Conservation (phyloP, 257 asterid species). For the Datura wrightii region DNA sequence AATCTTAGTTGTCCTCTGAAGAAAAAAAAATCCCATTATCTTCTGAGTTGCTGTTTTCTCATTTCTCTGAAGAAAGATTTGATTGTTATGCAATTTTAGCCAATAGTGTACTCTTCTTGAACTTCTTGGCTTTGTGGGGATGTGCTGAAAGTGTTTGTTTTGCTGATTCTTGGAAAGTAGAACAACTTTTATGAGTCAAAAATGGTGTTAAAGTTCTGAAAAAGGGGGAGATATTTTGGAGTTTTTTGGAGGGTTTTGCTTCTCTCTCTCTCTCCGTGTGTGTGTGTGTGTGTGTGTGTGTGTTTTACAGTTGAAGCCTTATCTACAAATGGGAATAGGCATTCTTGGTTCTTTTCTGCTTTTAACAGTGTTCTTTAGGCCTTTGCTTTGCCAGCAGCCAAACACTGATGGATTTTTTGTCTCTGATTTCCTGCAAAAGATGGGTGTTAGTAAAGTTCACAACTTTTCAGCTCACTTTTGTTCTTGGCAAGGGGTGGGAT, state of each 20-base stretch:
- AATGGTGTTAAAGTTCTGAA: slow-evolving; percentile 34
- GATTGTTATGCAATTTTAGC: not conserved
- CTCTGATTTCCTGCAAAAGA: slow-evolving; percentile 57
- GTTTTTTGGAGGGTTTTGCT: slow-evolving; percentile 34
- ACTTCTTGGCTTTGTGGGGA: slow-evolving; percentile 26
- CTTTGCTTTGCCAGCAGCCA: slow-evolving; percentile 55
- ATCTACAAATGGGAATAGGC: slow-evolving; percentile 54
- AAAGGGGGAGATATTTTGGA: slow-evolving; percentile 7
- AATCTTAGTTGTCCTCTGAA: slow-evolving; percentile 34
- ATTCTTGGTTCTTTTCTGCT: slow-evolving; percentile 53
- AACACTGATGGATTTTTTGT: slow-evolving; percentile 73
- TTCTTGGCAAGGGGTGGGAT: slow-evolving; percentile 74
- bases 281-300: not conserved
- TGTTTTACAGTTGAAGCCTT: slow-evolving; percentile 33
- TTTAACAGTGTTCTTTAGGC: slow-evolving; percentile 48
- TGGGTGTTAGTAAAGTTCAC: slow-evolving; percentile 50
- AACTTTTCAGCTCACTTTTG: slow-evolving; percentile 68
- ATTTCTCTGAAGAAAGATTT: not conserved
- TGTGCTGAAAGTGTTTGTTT: slow-evolving; percentile 37
- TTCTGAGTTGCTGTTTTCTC: not conserved
- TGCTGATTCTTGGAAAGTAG: slow-evolving; percentile 48
- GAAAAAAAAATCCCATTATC: not conserved
- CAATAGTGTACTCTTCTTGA: slow-evolving; percentile 2
- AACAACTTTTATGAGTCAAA: slow-evolving; percentile 44
- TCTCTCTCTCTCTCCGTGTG: not conserved